Conservation (phyloP, 306 rosid species). For the Prunus mongolica region DNA sequence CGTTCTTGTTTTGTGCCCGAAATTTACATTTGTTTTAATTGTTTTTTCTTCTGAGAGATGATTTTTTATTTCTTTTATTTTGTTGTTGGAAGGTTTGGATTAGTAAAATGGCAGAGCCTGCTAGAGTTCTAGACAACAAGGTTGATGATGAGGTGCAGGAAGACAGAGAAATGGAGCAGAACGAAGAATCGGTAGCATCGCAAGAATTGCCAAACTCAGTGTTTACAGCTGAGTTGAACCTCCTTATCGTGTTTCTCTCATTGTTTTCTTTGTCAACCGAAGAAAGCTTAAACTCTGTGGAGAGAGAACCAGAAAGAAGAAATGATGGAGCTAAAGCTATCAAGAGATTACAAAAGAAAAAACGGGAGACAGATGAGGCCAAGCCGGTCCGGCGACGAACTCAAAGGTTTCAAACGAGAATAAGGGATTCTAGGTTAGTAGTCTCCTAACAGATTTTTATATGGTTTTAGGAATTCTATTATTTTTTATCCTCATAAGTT, state of each 20-base stretch:
- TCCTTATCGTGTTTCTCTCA: conserved; percentile 45
- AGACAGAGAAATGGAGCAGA: conserved; percentile 13
- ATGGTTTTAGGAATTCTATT: not conserved
- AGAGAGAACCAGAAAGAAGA: not conserved
- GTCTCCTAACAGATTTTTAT: not conserved
- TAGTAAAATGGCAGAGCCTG: conserved; percentile 21
- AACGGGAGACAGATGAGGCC: conserved; percentile 22
- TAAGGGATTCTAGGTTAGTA: conserved; percentile 42
- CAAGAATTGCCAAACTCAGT: conserved; percentile 13
- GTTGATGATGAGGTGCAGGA: conserved; percentile 17
- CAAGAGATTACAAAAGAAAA: conserved; percentile 14
- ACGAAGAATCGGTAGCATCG: not conserved
- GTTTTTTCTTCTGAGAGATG: not conserved
- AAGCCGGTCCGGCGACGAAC: conserved; percentile 18
- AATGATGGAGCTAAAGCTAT: conserved; percentile 19
- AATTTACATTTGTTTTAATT: not conserved
- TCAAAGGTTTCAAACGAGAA: conserved; percentile 16
- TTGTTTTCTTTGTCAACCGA: conserved; percentile 23
- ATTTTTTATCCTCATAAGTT: not conserved
- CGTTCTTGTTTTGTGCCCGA: not conserved
- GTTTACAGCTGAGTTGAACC: conserved; percentile 38
- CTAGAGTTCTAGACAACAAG: conserved; percentile 10
- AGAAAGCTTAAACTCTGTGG: conserved; percentile 10
- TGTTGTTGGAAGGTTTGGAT: not conserved
- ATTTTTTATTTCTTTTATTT: not conserved